Evolutionary conservation across 2,329 filamentous ascomycete species (phyloP), one percentile per base, ranked within the genome.

Genomic region (Diaporthe velutina): DNA sequence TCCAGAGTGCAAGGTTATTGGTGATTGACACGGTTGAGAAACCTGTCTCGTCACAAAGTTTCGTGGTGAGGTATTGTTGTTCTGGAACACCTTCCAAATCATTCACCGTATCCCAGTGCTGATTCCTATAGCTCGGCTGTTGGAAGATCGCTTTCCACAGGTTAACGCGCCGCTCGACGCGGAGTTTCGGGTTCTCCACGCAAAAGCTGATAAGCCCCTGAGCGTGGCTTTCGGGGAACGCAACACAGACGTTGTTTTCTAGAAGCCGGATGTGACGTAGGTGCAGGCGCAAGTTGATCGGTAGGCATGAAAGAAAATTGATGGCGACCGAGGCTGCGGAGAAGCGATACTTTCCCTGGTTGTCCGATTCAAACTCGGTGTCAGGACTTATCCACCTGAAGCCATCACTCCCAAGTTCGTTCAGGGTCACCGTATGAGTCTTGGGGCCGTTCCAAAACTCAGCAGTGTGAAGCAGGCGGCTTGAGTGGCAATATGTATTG

Each of bases 51-150:
- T 12, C 13, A 45, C 9, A 9, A 28, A 5, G 2, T 7, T 2
- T 10, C 15, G 38, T 0, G 2, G 0, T 2, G 15, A 22, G 1
- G 7, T 12, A 5, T 6, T 48, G n/a, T 2, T 1, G 1, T 30
- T 48, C 60, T 0, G 40, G 60, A 7, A 1, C 9, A 22, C 19
- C 3, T 0, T 22, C 4, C 10, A 64, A 48, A 2, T 30, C 25
- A n/a, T 48, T 10, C 6, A 28, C 58, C 6, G 40, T 7, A 25
- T 25, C 9, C 3, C 4, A 0, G 2, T 9, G 15, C 15, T 13
- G 12, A 8, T n/a, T 4, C 13, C 6, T 17, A 8, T 17, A 17
- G 35, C 12, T 60, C 2, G 17, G 40, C 1, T 64, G 40, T 33
- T 64, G 60, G 25, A 64, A 19, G 40, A 48, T 33, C 2, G 60